Percentiles rank a stretch among this genome's conserved stretches.
These are phyloP conservation scores for Coprinellus micaceus DNA, from an alignment of 768 basidiomycete genomes.

Conservation along the genomic window DNA sequence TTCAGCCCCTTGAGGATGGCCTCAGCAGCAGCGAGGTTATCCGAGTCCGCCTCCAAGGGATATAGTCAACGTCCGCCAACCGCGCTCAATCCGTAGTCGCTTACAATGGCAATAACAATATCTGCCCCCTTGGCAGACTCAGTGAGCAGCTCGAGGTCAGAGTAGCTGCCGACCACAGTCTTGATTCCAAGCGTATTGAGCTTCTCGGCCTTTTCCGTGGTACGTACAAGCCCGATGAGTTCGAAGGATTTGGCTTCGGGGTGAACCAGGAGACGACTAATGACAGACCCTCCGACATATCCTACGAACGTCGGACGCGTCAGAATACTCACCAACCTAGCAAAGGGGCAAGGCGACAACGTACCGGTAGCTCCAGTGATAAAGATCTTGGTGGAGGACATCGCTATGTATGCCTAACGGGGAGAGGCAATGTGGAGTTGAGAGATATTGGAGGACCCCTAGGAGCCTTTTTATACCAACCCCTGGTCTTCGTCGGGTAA, in stretches of 20 bases:
- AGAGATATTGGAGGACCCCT: neutral
- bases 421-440: neutral
- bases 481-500: too few species aligned
- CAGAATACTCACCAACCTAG: neutral
- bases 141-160: constrained; percentile 37
- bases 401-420: neutral
- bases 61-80: neutral
- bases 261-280: constrained; percentile 36
- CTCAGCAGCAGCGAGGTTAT: constrained; percentile 39
- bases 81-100: neutral
- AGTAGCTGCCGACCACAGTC: constrained; percentile 42
- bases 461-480: neutral
- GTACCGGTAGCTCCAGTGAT: constrained; percentile 39
- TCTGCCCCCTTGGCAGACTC: constrained; percentile 39
- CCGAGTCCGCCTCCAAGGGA: constrained; percentile 34
- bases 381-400: constrained; percentile 26
- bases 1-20: constrained; percentile 52
- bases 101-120: constrained; percentile 27
- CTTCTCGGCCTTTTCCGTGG: constrained; percentile 40
- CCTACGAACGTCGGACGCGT: constrained; percentile 22
- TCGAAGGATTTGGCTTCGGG: constrained; percentile 30
- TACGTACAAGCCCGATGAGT: constrained; percentile 42
- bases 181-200: constrained; percentile 33
- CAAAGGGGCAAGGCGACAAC: neutral
- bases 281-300: constrained; percentile 43